phyloP scores from a whole-genome alignment of 116 monocot genomes.

The Trichopus zeylanicus region DNA sequence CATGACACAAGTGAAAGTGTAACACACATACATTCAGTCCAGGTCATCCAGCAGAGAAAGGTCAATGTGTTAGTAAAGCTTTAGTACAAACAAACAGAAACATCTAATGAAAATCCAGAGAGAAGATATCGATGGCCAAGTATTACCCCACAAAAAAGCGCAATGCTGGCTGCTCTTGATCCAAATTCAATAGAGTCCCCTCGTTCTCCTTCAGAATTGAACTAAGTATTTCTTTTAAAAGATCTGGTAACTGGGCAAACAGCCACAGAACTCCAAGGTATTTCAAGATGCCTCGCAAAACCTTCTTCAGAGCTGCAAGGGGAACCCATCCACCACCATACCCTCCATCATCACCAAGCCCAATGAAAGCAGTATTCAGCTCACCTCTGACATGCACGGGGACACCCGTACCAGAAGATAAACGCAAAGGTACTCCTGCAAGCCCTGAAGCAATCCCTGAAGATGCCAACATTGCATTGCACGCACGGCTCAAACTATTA shows the following conservation, averaged over 20 bases:
- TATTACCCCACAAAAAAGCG: conserved; percentile 96
- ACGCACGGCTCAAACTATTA: conserved; percentile 44
- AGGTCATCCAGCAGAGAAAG: too few relatives aligned
- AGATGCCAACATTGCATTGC: conserved; percentile 52
- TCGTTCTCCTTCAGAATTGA: conserved; percentile 91
- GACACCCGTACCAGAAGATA: conserved; percentile 65
- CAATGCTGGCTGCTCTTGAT: conserved; percentile 96
- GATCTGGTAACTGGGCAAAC: conserved; percentile 92
- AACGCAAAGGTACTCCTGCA: conserved; percentile 58
- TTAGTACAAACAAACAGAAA: too few relatives aligned
- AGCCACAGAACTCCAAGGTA: conserved; percentile 98
- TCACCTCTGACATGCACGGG: conserved; percentile 90
- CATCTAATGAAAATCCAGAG: too few relatives aligned
- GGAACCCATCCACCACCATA: conserved; percentile 99
- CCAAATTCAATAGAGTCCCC: conserved; percentile 89
- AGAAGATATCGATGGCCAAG: not conserved
- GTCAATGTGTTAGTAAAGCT: too few relatives aligned
- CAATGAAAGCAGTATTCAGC: conserved; percentile 92
- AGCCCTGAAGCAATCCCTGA: conserved; percentile 52
- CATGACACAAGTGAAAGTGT: too few relatives aligned
- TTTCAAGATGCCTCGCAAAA: conserved; percentile 87
- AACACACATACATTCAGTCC: too few relatives aligned
- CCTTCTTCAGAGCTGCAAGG: conserved; percentile 93
- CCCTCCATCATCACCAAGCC: conserved; percentile 98
- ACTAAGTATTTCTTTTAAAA: conserved; percentile 90